Conservation (phyloP, 257 asterid genomes). For the Solanum neorickii region DNA sequence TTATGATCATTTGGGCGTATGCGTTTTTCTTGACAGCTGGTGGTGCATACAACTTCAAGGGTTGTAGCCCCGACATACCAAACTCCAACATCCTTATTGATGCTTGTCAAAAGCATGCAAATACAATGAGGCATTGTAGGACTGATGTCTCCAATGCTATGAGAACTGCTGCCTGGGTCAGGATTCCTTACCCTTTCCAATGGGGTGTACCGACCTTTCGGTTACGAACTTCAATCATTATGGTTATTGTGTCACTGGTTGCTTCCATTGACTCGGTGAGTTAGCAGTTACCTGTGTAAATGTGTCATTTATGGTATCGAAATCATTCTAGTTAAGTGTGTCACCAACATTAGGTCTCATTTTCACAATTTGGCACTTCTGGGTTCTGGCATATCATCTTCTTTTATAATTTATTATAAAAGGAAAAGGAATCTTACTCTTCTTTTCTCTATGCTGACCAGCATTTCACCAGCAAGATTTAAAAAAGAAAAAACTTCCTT, state of each 20-base stretch:
- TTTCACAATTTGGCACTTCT: background rate
- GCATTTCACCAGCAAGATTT: background rate
- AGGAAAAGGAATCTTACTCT: background rate
- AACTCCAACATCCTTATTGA: constrained; percentile 78
- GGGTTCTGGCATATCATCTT: background rate
- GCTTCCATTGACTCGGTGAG: constrained; percentile 91
- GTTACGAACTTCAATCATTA: constrained; percentile 69
- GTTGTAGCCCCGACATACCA: constrained; percentile 77
- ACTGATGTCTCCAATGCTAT: constrained; percentile 92
- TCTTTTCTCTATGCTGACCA: background rate
- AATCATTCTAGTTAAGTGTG: background rate
- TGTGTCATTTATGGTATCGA: background rate
- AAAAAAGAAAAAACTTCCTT: background rate
- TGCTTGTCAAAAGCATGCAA: constrained; percentile 80
- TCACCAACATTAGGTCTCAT: background rate
- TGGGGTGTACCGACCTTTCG: constrained; percentile 96
- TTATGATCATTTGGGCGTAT: constrained; percentile 76
- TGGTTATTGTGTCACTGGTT: constrained; percentile 70
- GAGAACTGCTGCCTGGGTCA: constrained; percentile 91
- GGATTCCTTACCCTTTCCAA: constrained; percentile 92
- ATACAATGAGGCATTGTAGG: constrained; percentile 94
- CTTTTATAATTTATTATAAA: background rate
- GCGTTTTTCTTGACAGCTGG: constrained; percentile 93
- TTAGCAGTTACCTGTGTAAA: constrained; percentile 1
- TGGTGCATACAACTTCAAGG: constrained; percentile 90